Conservation (phyloP, 2,329 filamentous ascomycete species). For the Aspergillus latus region DNA sequence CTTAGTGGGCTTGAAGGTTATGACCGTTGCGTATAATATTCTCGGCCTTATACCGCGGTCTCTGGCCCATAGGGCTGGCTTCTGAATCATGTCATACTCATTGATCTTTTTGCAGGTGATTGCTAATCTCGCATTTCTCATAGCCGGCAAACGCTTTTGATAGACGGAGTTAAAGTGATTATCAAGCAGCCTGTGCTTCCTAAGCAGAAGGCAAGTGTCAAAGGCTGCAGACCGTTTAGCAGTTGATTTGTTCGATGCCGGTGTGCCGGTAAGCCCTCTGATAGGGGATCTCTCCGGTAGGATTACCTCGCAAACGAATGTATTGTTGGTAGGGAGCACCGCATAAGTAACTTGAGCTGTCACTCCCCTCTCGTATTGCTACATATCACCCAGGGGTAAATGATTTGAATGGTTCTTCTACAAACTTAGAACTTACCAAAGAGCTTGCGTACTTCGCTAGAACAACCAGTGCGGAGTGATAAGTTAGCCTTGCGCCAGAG, state of each 20-base stretch:
- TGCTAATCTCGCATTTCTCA: constrained; percentile 84
- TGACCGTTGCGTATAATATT: constrained; percentile 60
- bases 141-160: constrained; percentile 68
- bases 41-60: constrained; percentile 48
- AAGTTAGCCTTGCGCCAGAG: constrained; percentile 77
- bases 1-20: constrained; percentile 59
- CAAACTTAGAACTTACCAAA: constrained; percentile 45
- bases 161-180: constrained; percentile 72
- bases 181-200: constrained; percentile 67
- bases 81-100: constrained; percentile 74
- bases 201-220: constrained; percentile 70
- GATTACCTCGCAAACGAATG: constrained; percentile 74
- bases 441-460: constrained; percentile 73
- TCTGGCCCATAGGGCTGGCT: constrained; percentile 71
- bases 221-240: constrained; percentile 91
- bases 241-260: constrained; percentile 67
- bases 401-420: not conserved
- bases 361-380: constrained; percentile 51
- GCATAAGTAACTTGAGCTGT: constrained; percentile 59
- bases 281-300: constrained; percentile 75
- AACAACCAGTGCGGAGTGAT: constrained; percentile 68
- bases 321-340: constrained; percentile 55
- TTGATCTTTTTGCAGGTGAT: constrained; percentile 74
- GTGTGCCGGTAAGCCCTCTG: constrained; percentile 61
- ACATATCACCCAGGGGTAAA: constrained; percentile 7